Conservation (phyloP, 73 alveolate genomes). For the Tetrahymena thermophila region DNA sequence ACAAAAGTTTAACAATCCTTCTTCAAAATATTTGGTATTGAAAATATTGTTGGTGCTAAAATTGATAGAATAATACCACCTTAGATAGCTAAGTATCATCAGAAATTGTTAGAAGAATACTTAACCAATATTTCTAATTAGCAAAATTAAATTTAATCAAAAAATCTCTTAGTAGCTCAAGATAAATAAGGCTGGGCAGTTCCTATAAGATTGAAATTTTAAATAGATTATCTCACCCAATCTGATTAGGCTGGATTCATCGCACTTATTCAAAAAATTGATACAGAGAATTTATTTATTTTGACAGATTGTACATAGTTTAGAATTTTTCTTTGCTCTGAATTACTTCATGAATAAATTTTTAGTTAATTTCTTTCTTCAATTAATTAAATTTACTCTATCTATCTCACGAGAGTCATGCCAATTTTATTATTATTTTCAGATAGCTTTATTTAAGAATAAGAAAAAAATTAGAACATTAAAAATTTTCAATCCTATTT, state of each 20-base stretch:
- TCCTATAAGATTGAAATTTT: neutral
- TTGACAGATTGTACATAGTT: neutral
- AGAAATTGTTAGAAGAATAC: neutral
- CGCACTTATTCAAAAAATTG: neutral
- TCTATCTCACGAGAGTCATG: neutral
- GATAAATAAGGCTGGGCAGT: neutral
- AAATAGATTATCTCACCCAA: neutral
- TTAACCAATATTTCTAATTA: neutral
- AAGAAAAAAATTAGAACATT: neutral
- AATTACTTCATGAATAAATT: neutral
- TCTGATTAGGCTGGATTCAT: neutral
- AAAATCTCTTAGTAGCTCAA: neutral
- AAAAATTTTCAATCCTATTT: neutral
- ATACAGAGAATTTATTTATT: neutral
- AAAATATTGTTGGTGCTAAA: neutral
- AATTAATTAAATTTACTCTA: neutral
- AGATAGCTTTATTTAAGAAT: neutral
- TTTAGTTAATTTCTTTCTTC: neutral
- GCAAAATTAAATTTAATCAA: neutral
- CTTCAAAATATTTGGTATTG: neutral
- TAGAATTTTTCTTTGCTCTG: neutral
- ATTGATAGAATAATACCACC: neutral
- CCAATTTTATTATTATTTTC: neutral
- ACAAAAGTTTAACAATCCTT: neutral
- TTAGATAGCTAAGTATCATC: neutral